Conservation (phyloP, 2,329 filamentous ascomycete genomes). For the Fusarium sp. region DNA sequence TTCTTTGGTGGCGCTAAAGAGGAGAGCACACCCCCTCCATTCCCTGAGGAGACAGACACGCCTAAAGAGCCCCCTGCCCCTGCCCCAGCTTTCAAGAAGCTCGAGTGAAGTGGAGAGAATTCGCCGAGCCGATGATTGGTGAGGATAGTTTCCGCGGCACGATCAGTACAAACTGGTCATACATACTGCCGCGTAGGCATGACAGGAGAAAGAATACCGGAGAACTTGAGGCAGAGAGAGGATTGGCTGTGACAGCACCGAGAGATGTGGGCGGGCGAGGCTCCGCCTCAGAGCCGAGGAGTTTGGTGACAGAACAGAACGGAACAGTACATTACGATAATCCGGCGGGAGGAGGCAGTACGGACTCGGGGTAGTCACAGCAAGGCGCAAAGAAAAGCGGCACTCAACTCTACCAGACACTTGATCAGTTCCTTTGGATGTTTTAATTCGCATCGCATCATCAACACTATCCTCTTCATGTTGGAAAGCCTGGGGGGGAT, state of each 20-base stretch:
- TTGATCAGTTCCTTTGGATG: slow-evolving; percentile 38
- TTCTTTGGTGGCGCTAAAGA: slow-evolving; percentile 80
- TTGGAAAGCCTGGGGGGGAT: slow-evolving; percentile 26
- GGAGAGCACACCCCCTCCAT: slow-evolving; percentile 68
- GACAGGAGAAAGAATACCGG: slow-evolving; percentile 31
- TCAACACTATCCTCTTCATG: slow-evolving; percentile 23
- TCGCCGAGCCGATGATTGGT: slow-evolving; percentile 2
- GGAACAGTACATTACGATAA: slow-evolving; percentile 8
- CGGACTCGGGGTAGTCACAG: slow-evolving; percentile 24
- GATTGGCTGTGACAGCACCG: slow-evolving; percentile 35
- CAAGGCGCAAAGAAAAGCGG: slow-evolving; percentile 33
- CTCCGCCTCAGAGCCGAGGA: neutral
- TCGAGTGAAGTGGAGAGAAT: slow-evolving; percentile 34
- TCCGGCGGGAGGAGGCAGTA: slow-evolving; percentile 1
- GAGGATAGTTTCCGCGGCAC: neutral
- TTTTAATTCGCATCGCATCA: slow-evolving; percentile 29
- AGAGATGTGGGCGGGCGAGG: slow-evolving; percentile 1
- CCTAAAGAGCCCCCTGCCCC: slow-evolving; percentile 51
- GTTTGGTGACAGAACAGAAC: slow-evolving; percentile 4
- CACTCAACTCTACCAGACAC: slow-evolving; percentile 47
- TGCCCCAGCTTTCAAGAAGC: slow-evolving; percentile 52
- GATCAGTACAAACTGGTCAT: neutral
- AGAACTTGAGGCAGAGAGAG: slow-evolving; percentile 35
- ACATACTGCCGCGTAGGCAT: neutral
- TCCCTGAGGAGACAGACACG: slow-evolving; percentile 58